Evolutionary conservation across 2,329 filamentous ascomycete genomes (phyloP), one percentile per base, ranked within the genome.

Genomic region (Hymenoscyphus repandus): DNA sequence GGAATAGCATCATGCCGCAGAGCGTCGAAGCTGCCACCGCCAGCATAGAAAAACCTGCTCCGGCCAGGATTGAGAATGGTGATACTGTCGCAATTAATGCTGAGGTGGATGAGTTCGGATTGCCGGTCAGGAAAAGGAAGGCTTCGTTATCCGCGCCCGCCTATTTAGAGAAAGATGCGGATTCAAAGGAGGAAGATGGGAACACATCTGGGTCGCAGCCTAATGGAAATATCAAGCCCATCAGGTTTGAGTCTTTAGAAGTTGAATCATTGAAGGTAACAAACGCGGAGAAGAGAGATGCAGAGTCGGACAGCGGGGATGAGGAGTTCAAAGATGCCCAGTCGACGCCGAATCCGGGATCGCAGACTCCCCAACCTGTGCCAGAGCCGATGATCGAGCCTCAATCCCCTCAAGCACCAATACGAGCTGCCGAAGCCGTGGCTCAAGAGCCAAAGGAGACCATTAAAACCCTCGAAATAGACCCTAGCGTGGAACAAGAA

Each of bases 61-160:
- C 53, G 50, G 38, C n/a, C 10, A 38, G 17, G 13, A 47, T 30
- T 20, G 41, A 15, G 11, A 39, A 49, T 42, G 48, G 41, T n/a
- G 30, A 33, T 32, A 45, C 47, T 42, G 52, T 38, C 12, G 50
- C 41, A 41, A 45, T 47, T 32, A n/a, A n/a, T n/a, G 38, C 36
- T 45, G 80, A 85, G 62, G 70, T 82, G 52, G 85, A 89, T 66
- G 85, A 89, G 58, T 89, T 88, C 65, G 85, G 85, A 45, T 70
- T 89, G 56, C 84, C 84, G 15, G 76, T 85, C 55, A 75, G 73
- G 64, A 78, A 74, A 60, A 75, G 66, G 61, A 61, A 67, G 61
- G 69, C 65, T 48, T 66, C 70, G 17, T 45, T 52, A 38, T 48
- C 55, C 32, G 51, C 58, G 55, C 52, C 51, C 42, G 39, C 45